Conservation (phyloP, 2,329 filamentous ascomycete genomes). For the Pyricularia pennisetigena region DNA sequence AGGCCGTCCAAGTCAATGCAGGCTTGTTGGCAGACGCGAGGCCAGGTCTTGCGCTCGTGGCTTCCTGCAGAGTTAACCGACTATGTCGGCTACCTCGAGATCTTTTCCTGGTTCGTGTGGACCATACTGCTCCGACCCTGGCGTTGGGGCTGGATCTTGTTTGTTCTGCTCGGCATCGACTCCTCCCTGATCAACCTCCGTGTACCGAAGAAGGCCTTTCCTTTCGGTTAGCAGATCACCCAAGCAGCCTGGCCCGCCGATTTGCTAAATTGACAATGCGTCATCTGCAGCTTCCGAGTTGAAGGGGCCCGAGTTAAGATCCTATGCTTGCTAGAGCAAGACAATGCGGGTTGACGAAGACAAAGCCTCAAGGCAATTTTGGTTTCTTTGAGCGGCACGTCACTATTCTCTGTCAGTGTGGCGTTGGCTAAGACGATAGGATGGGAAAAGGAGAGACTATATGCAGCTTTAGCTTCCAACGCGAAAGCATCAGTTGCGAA, state of each 20-base stretch:
- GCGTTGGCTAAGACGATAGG: background rate
- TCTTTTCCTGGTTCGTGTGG: background rate
- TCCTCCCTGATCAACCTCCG: background rate
- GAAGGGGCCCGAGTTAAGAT: background rate
- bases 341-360: background rate
- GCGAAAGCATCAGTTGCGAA: background rate
- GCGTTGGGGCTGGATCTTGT: constrained; percentile 1
- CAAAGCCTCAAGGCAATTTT: background rate
- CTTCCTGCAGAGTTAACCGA: background rate
- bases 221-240: background rate
- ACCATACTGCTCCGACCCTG: background rate
- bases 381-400: too few species aligned
- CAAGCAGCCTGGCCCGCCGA: background rate
- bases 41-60: background rate
- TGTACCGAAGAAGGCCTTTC: background rate
- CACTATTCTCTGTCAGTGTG: background rate
- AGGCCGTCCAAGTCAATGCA: background rate
- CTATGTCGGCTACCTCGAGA: background rate
- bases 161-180: background rate
- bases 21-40: background rate
- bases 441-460: background rate
- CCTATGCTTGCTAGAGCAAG: background rate
- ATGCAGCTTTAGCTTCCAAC: background rate
- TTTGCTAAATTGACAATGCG: background rate
- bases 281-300: background rate